A percentile compares a stretch with the other conserved stretches of the same genome.
phyloP scores from a whole-genome alignment of 176 grass and related monocot species.

The Triticum turgidum region DNA sequence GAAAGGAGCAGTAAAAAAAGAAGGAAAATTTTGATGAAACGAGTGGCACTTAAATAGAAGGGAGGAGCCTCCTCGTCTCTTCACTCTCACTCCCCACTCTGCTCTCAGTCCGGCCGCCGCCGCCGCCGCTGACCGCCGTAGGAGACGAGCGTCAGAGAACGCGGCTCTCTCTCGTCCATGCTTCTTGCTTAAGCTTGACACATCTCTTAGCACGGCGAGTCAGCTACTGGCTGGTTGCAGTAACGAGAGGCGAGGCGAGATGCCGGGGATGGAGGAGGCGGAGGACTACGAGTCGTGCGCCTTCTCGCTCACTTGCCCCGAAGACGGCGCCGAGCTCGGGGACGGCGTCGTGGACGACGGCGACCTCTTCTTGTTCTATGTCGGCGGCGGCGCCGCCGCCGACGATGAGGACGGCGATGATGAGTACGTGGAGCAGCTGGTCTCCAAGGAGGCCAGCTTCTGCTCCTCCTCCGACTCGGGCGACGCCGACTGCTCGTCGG shows the following conservation, averaged over 20 bases:
- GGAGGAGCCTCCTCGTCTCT: conserved; percentile 22
- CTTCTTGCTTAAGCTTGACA: conserved; percentile 31
- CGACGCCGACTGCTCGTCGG: conserved; percentile 30
- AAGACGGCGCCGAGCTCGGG: conserved; percentile 61
- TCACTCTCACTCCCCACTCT: conserved; percentile 22
- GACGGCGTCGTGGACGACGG: conserved; percentile 42
- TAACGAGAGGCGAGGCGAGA: background rate
- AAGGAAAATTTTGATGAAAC: background rate
- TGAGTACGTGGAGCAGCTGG: conserved; percentile 71
- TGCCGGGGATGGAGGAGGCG: conserved; percentile 30
- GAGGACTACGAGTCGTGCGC: conserved; percentile 45
- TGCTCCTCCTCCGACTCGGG: conserved; percentile 21
- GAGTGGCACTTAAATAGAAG: conserved; percentile 34
- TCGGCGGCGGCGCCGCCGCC: background rate
- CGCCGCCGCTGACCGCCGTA: conserved; percentile 21
- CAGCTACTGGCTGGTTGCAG: background rate
- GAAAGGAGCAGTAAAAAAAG: conserved; percentile 1
- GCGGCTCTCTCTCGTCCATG: conserved; percentile 5
- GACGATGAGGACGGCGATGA: conserved; percentile 43
- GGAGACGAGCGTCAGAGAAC: background rate
- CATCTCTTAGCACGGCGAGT: background rate
- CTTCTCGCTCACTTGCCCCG: conserved; percentile 75
- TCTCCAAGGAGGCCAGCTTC: conserved; percentile 69
- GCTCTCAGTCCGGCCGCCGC: conserved; percentile 5
- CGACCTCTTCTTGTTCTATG: conserved; percentile 8